Evolutionary conservation across 257 asterid species (phyloP).

Genomic region (Solanum gracilifrons): DNA sequence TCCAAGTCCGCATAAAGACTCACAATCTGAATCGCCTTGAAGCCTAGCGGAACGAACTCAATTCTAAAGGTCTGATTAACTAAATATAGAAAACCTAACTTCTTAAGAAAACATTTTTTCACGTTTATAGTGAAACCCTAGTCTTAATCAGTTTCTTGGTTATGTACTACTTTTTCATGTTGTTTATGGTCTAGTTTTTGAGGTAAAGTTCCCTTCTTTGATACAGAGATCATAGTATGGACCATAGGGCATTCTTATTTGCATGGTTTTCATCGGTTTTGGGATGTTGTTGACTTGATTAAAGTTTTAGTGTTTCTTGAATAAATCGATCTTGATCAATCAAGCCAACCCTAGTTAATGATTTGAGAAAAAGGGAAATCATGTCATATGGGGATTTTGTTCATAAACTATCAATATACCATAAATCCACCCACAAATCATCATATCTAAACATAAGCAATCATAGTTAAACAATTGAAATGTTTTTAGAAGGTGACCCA

Average conservation of each 20-base stretch:
- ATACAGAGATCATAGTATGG: neutral
- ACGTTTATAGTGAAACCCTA: neutral
- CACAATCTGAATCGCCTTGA: conserved; percentile 38
- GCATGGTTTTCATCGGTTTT: neutral
- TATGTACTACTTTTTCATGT: neutral
- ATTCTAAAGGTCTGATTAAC: conserved; percentile 21
- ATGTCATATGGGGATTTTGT: too few species aligned
- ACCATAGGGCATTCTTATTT: neutral
- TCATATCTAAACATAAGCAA: too few species aligned
- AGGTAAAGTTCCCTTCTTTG: neutral
- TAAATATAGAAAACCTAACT: neutral
- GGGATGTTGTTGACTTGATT: neutral
- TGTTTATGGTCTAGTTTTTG: neutral
- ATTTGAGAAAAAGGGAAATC: too few species aligned
- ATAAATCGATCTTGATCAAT: neutral
- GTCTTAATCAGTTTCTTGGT: neutral
- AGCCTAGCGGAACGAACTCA: conserved; percentile 36
- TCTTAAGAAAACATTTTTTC: neutral
- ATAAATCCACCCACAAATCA: too few species aligned
- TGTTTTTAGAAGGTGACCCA: too few species aligned
- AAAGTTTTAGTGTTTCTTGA: neutral
- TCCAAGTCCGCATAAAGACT: conserved; percentile 28
- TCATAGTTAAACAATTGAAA: too few species aligned
- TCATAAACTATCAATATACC: too few species aligned
- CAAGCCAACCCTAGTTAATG: too few species aligned